Base-by-base conservation (phyloP, 1,139 yeast genomes). In the Candida sp. region DNA sequence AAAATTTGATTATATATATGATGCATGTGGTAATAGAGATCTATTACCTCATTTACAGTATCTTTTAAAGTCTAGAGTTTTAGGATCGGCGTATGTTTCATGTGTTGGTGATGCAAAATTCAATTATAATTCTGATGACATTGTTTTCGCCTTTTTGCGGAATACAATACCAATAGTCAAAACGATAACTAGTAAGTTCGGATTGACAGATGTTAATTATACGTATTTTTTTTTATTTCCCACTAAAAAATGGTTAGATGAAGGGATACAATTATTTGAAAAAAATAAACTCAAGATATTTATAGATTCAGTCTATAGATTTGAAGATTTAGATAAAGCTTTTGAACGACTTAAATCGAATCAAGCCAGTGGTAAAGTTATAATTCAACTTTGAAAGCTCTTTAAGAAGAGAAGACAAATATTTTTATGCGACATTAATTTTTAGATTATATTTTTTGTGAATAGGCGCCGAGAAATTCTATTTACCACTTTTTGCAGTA, bases 331-430 rank as follows among this genome's bases (percentile, higher is more conserved):
- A 51, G 56, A 73, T 39, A 56, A 65, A 5, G 91, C 88, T 0
- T 56, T 75, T 42, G 74, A 75, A 5, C 68, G 63, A 47, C 58
- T 84, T 33, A 60, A 58, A 12, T 59, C 70, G 15, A 76, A 78
- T 44, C 68, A 61, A 41, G 82, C 84, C 3, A 72, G 70, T 45
- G 95, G 95, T 35, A 87, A 87, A 57, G 70, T 86, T 35, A 73
- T 86, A 5, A 49, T 79, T n/a, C n/a, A n/a, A n/a, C n/a, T n/a
- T n/a, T n/a, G n/a, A n/a, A n/a, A n/a, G n/a, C n/a, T n/a, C n/a
- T n/a, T n/a, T n/a, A n/a, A n/a, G n/a, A n/a, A n/a, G n/a, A n/a
- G n/a, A n/a, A n/a, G n/a, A n/a, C n/a, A n/a, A n/a, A n/a, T n/a
- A n/a, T n/a, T n/a, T n/a, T n/a, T n/a, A n/a, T n/a, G n/a, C n/a